Evolutionary conservation across 768 basidiomycete genomes (phyloP), one percentile per base, ranked within the genome.

Genomic region (Kwoniella sp.): DNA sequence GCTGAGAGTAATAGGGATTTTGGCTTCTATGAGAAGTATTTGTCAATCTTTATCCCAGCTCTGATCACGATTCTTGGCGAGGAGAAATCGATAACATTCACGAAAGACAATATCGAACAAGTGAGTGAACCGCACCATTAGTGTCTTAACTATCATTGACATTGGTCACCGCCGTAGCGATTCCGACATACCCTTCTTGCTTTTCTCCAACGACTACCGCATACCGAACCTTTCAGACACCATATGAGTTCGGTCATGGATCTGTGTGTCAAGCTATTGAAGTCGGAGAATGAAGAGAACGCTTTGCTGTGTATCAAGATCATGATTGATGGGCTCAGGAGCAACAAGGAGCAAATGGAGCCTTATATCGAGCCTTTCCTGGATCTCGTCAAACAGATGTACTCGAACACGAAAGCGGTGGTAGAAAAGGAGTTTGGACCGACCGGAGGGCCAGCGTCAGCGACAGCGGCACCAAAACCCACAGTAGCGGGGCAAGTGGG

Each of bases 251-350:
- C 84, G 1, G 85, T 98, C 49, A 89, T 90, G 77, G 84, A 83
- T 58, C 88, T 91, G 56, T 87, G 96, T 87, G 84, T 97, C 37
- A 84, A 91, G 66, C 83, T 92, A 56, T 84, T 98, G 29, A 88
- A 89, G 25, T 83, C 86, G 68, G 96, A 99, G 82, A 97, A 96
- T 77, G 96, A 99, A 81, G 96, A 99, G 77, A 94, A 93, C 74
- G 96, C 91, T 1, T 85, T 89, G 30, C 85, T 88, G 1, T 90
- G 89, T 59, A 91, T 93, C 84, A 98, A 97, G 81, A 89, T 88
- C 60, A 84, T 96, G 73, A 88, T 92, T 63, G 95, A 99, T 81
- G 84, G 93, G 22, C 86, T 90, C 73, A 87, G 95, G 53, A 64
- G 55, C 30, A 55, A 61, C 12, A 62, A 68, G 70, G 76, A 71